Evolutionary conservation across 202 grass and related monocot genomes (phyloP).

Genomic region (Setaria italica): DNA sequence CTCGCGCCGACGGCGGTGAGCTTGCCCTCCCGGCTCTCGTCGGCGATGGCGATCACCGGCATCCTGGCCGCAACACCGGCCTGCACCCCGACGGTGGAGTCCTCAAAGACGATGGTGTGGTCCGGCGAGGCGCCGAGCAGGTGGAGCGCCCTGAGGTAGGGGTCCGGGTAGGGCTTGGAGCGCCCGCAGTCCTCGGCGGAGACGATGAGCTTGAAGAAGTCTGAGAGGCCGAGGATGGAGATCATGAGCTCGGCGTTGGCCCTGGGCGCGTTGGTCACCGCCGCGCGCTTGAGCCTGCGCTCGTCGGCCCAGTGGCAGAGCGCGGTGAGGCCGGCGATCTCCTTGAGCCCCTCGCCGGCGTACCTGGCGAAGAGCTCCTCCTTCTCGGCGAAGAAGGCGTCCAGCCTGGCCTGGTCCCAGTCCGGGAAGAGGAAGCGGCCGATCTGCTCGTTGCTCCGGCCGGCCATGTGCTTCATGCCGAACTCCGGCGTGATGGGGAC

Average conservation of each 20-base stretch:
- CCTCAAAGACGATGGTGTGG: constrained; percentile 72
- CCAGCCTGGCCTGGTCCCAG: constrained; percentile 52
- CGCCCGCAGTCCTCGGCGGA: constrained; percentile 64
- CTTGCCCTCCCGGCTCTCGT: constrained; percentile 44
- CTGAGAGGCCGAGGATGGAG: constrained; percentile 67
- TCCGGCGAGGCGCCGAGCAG: constrained; percentile 57
- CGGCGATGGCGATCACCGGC: constrained; percentile 56
- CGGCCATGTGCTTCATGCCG: constrained; percentile 75
- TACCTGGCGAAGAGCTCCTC: constrained; percentile 74
- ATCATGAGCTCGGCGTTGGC: constrained; percentile 86
- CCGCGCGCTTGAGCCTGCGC: constrained; percentile 64
- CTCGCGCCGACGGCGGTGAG: constrained; percentile 49
- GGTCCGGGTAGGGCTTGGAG: constrained; percentile 72
- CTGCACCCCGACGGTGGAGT: constrained; percentile 55
- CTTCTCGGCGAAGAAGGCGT: constrained; percentile 76
- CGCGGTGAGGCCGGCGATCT: constrained; percentile 61
- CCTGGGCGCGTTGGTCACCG: constrained; percentile 82
- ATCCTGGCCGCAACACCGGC: constrained; percentile 66
- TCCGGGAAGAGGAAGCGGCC: constrained; percentile 73
- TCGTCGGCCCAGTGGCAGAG: constrained; percentile 67
- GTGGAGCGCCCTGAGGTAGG: constrained; percentile 64
- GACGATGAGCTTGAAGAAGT: constrained; percentile 75
- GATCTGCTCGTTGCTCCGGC: constrained; percentile 72
- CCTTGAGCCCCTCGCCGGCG: constrained; percentile 61
- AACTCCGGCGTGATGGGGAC: constrained; percentile 77